A percentile compares a stretch with the other conserved stretches of the same genome.
Evolutionary conservation across 2,329 filamentous ascomycete species (phyloP).

Genomic region (Zymoseptoria passerinii): DNA sequence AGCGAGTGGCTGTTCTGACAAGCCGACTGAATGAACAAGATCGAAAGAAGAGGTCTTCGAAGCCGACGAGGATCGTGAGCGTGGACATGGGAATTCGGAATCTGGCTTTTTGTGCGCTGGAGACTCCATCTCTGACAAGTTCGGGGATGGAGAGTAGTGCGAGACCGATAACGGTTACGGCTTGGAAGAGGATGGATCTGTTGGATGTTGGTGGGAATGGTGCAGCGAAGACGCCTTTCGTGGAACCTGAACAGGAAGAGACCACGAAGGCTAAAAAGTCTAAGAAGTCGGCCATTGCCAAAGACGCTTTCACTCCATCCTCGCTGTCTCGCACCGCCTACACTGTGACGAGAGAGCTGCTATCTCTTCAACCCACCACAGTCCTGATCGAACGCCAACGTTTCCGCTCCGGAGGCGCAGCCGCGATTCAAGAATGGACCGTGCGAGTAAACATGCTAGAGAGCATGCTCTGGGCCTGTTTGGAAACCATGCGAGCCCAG

Average conservation of each 20-base stretch:
- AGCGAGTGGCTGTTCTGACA: conserved; percentile 34
- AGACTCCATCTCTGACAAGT: conserved; percentile 6
- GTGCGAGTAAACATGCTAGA: conserved; percentile 74
- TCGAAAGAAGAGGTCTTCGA: conserved; percentile 13
- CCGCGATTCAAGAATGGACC: conserved; percentile 72
- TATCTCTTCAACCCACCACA: conserved; percentile 52
- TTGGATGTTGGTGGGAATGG: conserved; percentile 3
- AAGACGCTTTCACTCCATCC: conserved; percentile 35
- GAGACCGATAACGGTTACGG: conserved; percentile 22
- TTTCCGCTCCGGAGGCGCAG: conserved; percentile 54
- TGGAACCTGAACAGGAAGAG: neutral
- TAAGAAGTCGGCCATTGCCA: conserved; percentile 1
- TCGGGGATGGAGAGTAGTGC: neutral
- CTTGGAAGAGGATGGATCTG: conserved; percentile 33
- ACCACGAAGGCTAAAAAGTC: conserved; percentile 1
- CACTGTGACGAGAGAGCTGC: conserved; percentile 43
- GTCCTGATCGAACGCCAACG: conserved; percentile 63
- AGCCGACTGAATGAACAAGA: neutral
- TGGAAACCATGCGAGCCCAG: conserved; percentile 46
- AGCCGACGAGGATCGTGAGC: conserved; percentile 51
- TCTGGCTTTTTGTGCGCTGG: conserved; percentile 59
- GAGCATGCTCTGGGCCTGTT: conserved; percentile 66
- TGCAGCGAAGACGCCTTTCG: neutral
- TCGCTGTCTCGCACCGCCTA: conserved; percentile 50
- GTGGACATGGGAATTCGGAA: conserved; percentile 83